Conservation (phyloP, 2,329 filamentous ascomycete species). For the Alternaria sp. region DNA sequence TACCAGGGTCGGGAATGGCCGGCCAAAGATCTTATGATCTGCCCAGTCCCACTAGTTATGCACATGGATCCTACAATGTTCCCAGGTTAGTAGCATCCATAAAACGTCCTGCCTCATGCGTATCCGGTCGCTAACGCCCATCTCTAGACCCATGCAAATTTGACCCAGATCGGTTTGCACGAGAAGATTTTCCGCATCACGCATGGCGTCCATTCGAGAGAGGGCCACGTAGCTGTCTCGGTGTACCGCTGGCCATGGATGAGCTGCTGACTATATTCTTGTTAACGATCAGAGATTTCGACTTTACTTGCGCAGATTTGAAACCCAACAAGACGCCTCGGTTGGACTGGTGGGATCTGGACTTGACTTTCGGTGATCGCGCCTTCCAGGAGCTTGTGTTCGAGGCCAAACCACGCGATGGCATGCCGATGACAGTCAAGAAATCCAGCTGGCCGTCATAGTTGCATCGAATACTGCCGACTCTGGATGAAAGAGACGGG, state of each 20-base stretch:
- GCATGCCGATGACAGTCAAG: conserved; percentile 45
- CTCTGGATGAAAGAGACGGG: not conserved
- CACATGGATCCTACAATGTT: conserved; percentile 43
- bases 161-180: conserved; percentile 51
- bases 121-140: conserved; percentile 3
- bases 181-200: conserved; percentile 54
- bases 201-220: conserved; percentile 66
- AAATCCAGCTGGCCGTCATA: conserved; percentile 28
- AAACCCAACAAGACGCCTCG: conserved; percentile 39
- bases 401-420: conserved; percentile 45
- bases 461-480: not conserved
- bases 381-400: conserved; percentile 45
- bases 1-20: conserved; percentile 56
- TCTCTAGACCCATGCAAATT: conserved; percentile 27
- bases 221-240: conserved; percentile 65
- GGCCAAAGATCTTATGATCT: conserved; percentile 57
- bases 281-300: conserved; percentile 60
- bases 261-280: conserved; percentile 62
- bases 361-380: conserved; percentile 42
- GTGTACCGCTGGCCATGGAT: conserved; percentile 63
- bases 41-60: conserved; percentile 52
- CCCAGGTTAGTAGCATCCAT: conserved; percentile 25
- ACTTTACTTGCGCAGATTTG: conserved; percentile 52
- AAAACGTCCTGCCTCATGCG: not conserved
- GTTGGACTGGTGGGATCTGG: conserved; percentile 40